phyloP scores from a whole-genome alignment of 176 grass and related monocot species.

The Cenchrus purpureus region DNA sequence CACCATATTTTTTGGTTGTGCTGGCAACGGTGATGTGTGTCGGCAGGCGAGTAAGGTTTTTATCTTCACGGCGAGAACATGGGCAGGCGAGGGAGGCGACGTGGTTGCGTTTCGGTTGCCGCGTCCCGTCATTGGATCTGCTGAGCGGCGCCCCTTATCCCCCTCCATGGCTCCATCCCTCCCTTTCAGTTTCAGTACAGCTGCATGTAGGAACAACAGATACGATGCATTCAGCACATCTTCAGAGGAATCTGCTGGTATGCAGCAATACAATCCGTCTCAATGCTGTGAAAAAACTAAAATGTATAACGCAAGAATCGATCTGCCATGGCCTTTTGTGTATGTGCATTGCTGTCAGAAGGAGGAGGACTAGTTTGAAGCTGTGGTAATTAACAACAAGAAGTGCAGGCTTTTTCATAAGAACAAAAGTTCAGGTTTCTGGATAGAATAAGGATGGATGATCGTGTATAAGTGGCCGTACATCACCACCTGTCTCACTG shows the following conservation, averaged over 20 bases:
- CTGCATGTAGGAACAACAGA: not conserved
- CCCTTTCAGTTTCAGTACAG: not conserved
- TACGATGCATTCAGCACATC: not conserved
- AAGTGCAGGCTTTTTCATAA: not conserved
- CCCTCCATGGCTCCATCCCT: too few species aligned
- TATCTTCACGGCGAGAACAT: not conserved
- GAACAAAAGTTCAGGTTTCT: not conserved
- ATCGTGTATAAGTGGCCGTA: not conserved
- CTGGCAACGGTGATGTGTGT: constrained; percentile 27
- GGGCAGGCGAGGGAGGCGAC: not conserved
- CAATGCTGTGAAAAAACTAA: not conserved
- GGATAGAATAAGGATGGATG: not conserved
- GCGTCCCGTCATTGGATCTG: constrained; percentile 45
- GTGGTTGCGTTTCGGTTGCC: constrained; percentile 30
- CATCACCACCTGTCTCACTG: not conserved
- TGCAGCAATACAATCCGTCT: not conserved
- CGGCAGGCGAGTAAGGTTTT: constrained; percentile 11
- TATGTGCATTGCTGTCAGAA: too few species aligned
- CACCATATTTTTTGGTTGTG: not conserved
- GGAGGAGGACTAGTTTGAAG: too few species aligned
- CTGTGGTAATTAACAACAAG: too few species aligned
- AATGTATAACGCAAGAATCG: not conserved
- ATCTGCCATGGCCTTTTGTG: not conserved
- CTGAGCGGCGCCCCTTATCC: not conserved
- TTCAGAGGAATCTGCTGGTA: not conserved